Conservation (phyloP, 2,329 filamentous ascomycete species). For the Knufia petricola region DNA sequence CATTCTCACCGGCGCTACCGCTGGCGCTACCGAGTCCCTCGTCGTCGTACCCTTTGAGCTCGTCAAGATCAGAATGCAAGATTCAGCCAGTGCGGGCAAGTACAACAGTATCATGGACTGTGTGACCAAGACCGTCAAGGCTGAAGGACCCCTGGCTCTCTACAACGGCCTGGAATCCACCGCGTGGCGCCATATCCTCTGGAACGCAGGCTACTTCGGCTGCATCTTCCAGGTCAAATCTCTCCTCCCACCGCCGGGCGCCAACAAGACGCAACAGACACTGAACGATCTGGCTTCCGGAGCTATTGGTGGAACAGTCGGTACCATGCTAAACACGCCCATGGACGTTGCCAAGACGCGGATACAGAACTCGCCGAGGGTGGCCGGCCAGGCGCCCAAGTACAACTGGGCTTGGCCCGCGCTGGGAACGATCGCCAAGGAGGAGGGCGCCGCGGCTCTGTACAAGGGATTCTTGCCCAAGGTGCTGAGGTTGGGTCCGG, state of each 20-base stretch:
- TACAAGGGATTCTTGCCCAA: constrained; percentile 99
- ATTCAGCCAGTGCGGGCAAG: constrained; percentile 80
- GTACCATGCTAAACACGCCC: constrained; percentile 88
- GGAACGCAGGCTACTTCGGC: constrained; percentile 96
- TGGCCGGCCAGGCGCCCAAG: constrained; percentile 74
- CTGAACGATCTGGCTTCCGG: constrained; percentile 81
- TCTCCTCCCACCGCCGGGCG: constrained; percentile 61
- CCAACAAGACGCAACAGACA: constrained; percentile 69
- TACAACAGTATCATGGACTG: constrained; percentile 47
- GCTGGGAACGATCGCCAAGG: constrained; percentile 74
- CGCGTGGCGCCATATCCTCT: constrained; percentile 87
- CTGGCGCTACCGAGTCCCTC: constrained; percentile 90
- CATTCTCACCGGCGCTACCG: constrained; percentile 84
- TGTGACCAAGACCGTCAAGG: constrained; percentile 59
- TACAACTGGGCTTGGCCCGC: constrained; percentile 98
- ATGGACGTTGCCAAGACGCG: constrained; percentile 97
- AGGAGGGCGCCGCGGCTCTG: constrained; percentile 83
- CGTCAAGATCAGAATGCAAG: constrained; percentile 95
- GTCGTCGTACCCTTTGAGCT: constrained; percentile 97
- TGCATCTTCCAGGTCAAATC: constrained; percentile 95
- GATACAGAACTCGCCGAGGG: constrained; percentile 85
- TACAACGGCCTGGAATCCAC: constrained; percentile 97
- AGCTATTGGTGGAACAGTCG: constrained; percentile 75
- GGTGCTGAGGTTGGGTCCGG: constrained; percentile 68
- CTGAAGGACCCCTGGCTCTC: constrained; percentile 75